Evolutionary conservation across 2,329 filamentous ascomycete genomes (phyloP).

Genomic region (Cercospora berteroae): DNA sequence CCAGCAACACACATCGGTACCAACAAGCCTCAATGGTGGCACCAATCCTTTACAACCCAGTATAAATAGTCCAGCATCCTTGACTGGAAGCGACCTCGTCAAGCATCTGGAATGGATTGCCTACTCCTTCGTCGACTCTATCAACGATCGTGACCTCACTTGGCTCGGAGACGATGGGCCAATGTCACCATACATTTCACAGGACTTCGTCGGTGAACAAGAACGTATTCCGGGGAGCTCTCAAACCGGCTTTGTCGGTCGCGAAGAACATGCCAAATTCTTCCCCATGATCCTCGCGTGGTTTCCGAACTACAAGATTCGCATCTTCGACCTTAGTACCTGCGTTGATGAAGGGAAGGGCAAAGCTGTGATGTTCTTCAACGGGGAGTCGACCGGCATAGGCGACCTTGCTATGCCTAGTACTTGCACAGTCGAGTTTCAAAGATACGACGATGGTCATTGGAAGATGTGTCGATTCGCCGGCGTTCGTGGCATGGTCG

Average conservation of each 20-base stretch:
- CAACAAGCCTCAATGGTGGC: neutral
- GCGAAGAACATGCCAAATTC: neutral
- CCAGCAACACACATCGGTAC: neutral
- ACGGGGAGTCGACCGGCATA: neutral
- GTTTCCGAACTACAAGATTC: neutral
- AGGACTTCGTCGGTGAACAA: neutral
- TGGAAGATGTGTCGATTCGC: neutral
- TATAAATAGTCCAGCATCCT: neutral
- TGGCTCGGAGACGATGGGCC: neutral
- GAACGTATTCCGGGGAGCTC: neutral
- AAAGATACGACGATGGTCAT: neutral
- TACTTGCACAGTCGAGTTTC: neutral
- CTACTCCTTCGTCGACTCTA: neutral
- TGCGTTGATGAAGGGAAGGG: neutral
- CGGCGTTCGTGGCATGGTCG: neutral
- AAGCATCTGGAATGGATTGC: neutral
- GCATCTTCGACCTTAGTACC: neutral
- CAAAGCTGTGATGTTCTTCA: neutral
- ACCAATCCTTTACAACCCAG: neutral
- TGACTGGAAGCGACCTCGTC: neutral
- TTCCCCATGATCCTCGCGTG: neutral
- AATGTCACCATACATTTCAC: neutral
- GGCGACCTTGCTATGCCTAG: neutral
- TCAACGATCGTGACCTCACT: neutral
- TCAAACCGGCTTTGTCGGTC: neutral